These are phyloP conservation scores for Trypanosoma melophagium DNA, from an alignment of 208 protist species.

Conservation along the genomic window DNA sequence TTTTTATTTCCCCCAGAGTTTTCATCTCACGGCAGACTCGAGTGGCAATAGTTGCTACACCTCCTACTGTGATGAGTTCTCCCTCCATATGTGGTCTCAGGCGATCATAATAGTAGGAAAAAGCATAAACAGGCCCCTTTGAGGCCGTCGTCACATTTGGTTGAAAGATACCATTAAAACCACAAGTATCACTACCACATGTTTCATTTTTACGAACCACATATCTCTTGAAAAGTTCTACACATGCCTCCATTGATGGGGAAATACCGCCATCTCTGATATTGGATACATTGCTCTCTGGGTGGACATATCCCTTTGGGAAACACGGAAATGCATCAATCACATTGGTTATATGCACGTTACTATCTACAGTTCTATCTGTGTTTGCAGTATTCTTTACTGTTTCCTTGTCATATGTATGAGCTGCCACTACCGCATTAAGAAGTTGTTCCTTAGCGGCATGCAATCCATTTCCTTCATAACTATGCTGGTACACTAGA, in stretches of 20 bases:
- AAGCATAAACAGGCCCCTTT: slow-evolving; percentile 58
- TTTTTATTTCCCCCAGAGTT: slow-evolving; percentile 27
- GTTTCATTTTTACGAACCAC: slow-evolving; percentile 35
- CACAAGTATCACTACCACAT: slow-evolving; percentile 34
- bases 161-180: slow-evolving; percentile 62
- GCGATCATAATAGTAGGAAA: slow-evolving; percentile 73
- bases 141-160: slow-evolving; percentile 43
- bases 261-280: slow-evolving; percentile 4
- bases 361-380: background rate
- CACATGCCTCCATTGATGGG: slow-evolving; percentile 46
- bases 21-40: slow-evolving; percentile 28
- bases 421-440: slow-evolving; percentile 18
- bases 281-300: slow-evolving; percentile 27
- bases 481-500: slow-evolving; percentile 77
- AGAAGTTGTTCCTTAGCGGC: slow-evolving; percentile 49
- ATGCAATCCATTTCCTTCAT: slow-evolving; percentile 78
- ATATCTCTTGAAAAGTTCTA: slow-evolving; percentile 36
- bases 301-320: slow-evolving; percentile 24
- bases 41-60: slow-evolving; percentile 28
- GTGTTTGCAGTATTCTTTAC: background rate
- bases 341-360: background rate
- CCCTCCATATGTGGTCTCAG: slow-evolving; percentile 31
- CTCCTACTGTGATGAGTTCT: slow-evolving; percentile 30
- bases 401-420: too few relatives aligned
- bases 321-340: slow-evolving; percentile 33